These are phyloP conservation scores for Ceraceosorus guamensis DNA, from an alignment of 1,284 basidiomycete species.

Conservation along the genomic window DNA sequence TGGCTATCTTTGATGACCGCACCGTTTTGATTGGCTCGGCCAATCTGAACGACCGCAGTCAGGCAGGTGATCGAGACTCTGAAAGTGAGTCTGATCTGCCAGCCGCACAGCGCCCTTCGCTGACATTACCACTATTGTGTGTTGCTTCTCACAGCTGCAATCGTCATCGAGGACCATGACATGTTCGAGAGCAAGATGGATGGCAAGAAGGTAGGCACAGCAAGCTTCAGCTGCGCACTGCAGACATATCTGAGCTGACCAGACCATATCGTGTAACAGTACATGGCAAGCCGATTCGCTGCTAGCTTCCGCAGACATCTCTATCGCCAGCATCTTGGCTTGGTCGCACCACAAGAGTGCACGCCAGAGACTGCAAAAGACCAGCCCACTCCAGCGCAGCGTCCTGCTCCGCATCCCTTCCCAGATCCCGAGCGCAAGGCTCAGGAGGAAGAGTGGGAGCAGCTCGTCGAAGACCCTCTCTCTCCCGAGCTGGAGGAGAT, in stretches of 20 bases:
- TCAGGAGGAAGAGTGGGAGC: slow-evolving; percentile 56
- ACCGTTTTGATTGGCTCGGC: slow-evolving; percentile 68
- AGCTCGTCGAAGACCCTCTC: slow-evolving; percentile 16
- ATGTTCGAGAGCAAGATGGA: slow-evolving; percentile 71
- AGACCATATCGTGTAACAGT: slow-evolving; percentile 35
- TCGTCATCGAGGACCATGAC: slow-evolving; percentile 76
- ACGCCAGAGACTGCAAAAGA: slow-evolving; percentile 5
- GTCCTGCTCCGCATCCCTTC: slow-evolving; percentile 13
- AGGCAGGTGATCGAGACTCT: slow-evolving; percentile 68
- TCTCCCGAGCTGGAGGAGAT: slow-evolving; percentile 13
- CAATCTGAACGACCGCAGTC: slow-evolving; percentile 53
- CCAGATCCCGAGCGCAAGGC: slow-evolving; percentile 14
- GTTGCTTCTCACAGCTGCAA: no score
- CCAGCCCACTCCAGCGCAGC: slow-evolving; percentile 13
- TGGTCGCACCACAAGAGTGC: slow-evolving; percentile 22
- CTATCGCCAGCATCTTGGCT: slow-evolving; percentile 43
- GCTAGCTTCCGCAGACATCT: slow-evolving; percentile 65
- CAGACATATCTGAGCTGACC: slow-evolving; percentile 57
- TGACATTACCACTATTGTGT: no score
- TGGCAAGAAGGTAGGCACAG: slow-evolving; percentile 61
- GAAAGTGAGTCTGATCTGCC: slow-evolving; percentile 65
- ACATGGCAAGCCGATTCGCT: slow-evolving; percentile 66
- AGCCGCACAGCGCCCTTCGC: no score
- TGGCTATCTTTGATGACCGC: background rate
- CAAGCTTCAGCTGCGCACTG: slow-evolving; percentile 68